Conservation (phyloP, 305 asterid species). For the Striga hermonthica region DNA sequence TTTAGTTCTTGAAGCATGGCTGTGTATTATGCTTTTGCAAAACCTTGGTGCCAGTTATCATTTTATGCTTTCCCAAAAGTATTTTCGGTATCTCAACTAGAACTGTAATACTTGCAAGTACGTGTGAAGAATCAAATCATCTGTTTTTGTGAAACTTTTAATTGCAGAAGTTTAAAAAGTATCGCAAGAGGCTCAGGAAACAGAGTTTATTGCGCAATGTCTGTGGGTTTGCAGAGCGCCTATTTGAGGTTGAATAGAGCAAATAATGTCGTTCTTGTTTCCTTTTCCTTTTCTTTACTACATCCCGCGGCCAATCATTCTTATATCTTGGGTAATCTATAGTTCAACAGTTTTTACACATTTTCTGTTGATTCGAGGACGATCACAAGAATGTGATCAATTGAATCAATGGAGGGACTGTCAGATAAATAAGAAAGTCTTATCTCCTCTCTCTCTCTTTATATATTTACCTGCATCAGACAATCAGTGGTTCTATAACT, state of each 20-base stretch:
- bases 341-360: constrained; percentile 13
- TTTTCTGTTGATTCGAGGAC: background rate
- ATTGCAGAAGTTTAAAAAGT: constrained; percentile 52
- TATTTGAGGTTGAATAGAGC: constrained; percentile 58
- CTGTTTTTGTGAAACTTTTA: constrained; percentile 28
- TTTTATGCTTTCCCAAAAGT: constrained; percentile 8
- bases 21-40: background rate
- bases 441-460: too few species aligned
- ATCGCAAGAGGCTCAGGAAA: constrained; percentile 53
- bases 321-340: background rate
- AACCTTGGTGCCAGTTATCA: background rate
- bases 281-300: background rate
- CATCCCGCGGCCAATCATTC: background rate
- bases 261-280: constrained; percentile 5
- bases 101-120: background rate
- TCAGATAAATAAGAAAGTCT: too few species aligned
- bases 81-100: constrained; percentile 1
- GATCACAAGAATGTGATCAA: too few species aligned
- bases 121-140: constrained; percentile 24
- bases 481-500: too few species aligned
- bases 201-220: constrained; percentile 51
- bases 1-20: too few species aligned
- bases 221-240: constrained; percentile 62
- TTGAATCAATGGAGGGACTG: too few species aligned
- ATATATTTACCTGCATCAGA: too few species aligned